Conservation (phyloP, 805 yeast species). For the Candida montana region DNA sequence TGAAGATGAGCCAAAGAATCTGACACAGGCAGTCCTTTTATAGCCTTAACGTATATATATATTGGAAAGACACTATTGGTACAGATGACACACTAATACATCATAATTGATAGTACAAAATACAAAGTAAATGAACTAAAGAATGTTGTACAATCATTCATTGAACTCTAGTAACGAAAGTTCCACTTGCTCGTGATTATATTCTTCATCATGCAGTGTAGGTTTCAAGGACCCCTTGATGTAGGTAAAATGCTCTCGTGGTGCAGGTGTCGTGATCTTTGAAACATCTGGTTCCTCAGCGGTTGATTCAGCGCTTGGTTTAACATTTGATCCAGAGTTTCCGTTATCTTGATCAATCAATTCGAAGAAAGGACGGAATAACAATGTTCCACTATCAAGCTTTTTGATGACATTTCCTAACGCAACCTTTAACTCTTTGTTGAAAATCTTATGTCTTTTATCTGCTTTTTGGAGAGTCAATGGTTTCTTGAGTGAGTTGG, state of each 20-base stretch:
- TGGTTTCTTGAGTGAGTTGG: slow-evolving; percentile 2
- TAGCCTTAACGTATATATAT: no score
- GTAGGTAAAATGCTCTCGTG: slow-evolving; percentile 5
- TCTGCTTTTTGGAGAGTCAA: slow-evolving; percentile 1
- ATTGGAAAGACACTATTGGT: no score
- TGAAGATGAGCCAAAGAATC: background rate
- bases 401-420: slow-evolving; percentile 23
- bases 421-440: slow-evolving; percentile 17
- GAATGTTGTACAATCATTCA: no score
- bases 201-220: slow-evolving; percentile 11
- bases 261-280: background rate
- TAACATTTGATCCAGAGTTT: no score
- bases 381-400: slow-evolving; percentile 20
- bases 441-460: slow-evolving; percentile 17
- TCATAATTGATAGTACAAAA: no score
- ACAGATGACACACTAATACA: no score
- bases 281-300: background rate
- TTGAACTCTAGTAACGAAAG: slow-evolving; percentile 6
- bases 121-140: no score
- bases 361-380: slow-evolving; percentile 25
- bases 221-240: slow-evolving; percentile 18
- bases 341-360: slow-evolving; percentile 17
- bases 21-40: no score
- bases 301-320: background rate
- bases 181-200: slow-evolving; percentile 16